Conservation (phyloP, 345 rosid genomes). For the Xanthoceras sorbifolium region DNA sequence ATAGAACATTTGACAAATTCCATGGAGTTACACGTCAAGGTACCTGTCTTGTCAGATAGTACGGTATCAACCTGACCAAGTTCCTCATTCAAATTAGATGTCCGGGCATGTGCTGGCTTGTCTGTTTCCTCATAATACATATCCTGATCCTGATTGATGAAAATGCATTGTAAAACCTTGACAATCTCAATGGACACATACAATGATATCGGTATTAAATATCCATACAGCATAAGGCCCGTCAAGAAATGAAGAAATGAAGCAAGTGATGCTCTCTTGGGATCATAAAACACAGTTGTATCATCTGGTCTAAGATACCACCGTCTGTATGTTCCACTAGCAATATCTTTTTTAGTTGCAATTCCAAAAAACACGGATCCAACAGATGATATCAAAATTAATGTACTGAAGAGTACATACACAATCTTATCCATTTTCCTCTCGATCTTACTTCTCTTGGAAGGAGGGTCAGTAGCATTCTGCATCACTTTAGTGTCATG, state of each 20-base stretch:
- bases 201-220: conserved; percentile 87
- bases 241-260: conserved; percentile 87
- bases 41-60: conserved; percentile 95
- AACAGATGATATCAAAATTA: conserved; percentile 59
- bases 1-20: conserved; percentile 92
- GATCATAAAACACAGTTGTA: conserved; percentile 61
- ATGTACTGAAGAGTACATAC: conserved; percentile 72
- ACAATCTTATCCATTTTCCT: conserved; percentile 86
- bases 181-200: conserved; percentile 86
- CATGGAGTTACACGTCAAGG: conserved; percentile 94
- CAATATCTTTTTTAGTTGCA: conserved; percentile 53
- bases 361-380: conserved; percentile 77
- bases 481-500: conserved; percentile 97
- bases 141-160: conserved; percentile 76
- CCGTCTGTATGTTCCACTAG: conserved; percentile 46
- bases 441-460: conserved; percentile 91
- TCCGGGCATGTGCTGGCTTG: conserved; percentile 76
- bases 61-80: conserved; percentile 84
- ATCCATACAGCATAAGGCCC: conserved; percentile 87
- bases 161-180: conserved; percentile 85
- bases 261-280: conserved; percentile 51
- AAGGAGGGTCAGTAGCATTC: conserved; percentile 83
- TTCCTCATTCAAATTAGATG: conserved; percentile 94
- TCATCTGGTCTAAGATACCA: conserved; percentile 87
- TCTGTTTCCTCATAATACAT: conserved; percentile 73